A percentile compares a stretch with the other conserved stretches of the same genome.
Conservation (phyloP, 805 yeast genomes). For the Wickerhamia fluorescens region DNA sequence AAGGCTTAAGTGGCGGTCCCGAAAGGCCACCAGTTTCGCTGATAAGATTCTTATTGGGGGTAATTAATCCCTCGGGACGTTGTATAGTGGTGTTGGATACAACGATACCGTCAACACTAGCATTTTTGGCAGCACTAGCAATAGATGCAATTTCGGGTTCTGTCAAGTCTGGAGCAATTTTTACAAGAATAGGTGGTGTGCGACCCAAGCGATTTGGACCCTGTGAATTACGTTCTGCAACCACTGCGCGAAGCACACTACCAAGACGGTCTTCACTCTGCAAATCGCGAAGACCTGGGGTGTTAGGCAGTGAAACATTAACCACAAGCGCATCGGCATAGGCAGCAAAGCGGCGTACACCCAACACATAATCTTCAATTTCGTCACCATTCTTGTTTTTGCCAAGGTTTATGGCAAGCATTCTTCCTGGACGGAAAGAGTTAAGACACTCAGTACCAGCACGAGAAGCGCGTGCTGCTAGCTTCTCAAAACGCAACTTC, state of each 20-base stretch:
- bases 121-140: slow-evolving; percentile 68
- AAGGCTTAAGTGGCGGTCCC: slow-evolving; percentile 85
- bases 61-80: slow-evolving; percentile 60
- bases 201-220: slow-evolving; percentile 33
- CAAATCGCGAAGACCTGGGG: slow-evolving; percentile 87
- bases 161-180: slow-evolving; percentile 88
- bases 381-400: slow-evolving; percentile 92
- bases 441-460: slow-evolving; percentile 20
- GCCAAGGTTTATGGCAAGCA: slow-evolving; percentile 82
- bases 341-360: slow-evolving; percentile 75
- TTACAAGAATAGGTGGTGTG: slow-evolving; percentile 78
- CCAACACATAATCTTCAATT: slow-evolving; percentile 74
- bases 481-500: slow-evolving; percentile 51
- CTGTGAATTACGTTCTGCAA: slow-evolving; percentile 53
- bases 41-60: slow-evolving; percentile 36
- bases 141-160: slow-evolving; percentile 77
- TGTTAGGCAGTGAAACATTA: slow-evolving; percentile 92
- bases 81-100: slow-evolving; percentile 88
- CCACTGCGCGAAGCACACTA: slow-evolving; percentile 59
- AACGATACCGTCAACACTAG: slow-evolving; percentile 85
- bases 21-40: slow-evolving; percentile 81
- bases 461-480: slow-evolving; percentile 11
- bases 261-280: slow-evolving; percentile 74
- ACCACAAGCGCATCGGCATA: slow-evolving; percentile 85
- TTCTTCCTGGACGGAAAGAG: slow-evolving; percentile 56